Evolutionary conservation across 2,329 filamentous ascomycete species (phyloP).

Genomic region (Talaromyces sp.): DNA sequence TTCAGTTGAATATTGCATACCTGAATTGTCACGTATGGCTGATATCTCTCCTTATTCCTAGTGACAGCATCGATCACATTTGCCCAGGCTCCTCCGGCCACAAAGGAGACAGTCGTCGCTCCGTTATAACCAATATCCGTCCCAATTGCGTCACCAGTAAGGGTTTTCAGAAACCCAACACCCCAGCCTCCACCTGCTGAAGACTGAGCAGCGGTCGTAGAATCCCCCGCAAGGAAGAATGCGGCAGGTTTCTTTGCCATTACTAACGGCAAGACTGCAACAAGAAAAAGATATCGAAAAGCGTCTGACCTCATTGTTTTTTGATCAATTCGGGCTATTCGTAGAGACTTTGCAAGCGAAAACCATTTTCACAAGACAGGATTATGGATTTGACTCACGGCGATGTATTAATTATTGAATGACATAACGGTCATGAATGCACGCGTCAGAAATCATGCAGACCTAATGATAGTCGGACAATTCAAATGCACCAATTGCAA

Average conservation of each 20-base stretch:
- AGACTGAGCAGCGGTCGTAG: conserved; percentile 3
- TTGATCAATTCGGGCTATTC: neutral
- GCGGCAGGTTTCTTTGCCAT: neutral
- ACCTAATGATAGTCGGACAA: neutral
- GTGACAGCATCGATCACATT: neutral
- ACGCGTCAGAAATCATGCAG: neutral
- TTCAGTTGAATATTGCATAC: neutral
- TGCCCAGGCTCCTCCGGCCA: conserved; percentile 2
- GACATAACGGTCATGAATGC: neutral
- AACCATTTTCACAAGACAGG: neutral
- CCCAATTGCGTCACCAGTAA: conserved; percentile 1
- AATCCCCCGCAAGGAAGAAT: conserved; percentile 6
- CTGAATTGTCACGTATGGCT: conserved; percentile 9
- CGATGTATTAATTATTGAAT: neutral
- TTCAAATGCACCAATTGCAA: neutral
- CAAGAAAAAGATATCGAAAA: neutral
- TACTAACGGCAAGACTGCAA: neutral
- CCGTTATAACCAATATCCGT: conserved; percentile 4
- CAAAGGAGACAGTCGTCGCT: conserved; percentile 1
- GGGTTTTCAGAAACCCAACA: conserved; percentile 6
- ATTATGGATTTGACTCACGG: neutral
- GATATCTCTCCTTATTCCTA: neutral
- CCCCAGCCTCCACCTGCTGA: conserved; percentile 10
- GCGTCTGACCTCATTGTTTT: neutral
- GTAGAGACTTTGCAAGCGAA: neutral